Evolutionary conservation across 2,329 filamentous ascomycete species (phyloP).

Genomic region (Fusarium marasasianum): DNA sequence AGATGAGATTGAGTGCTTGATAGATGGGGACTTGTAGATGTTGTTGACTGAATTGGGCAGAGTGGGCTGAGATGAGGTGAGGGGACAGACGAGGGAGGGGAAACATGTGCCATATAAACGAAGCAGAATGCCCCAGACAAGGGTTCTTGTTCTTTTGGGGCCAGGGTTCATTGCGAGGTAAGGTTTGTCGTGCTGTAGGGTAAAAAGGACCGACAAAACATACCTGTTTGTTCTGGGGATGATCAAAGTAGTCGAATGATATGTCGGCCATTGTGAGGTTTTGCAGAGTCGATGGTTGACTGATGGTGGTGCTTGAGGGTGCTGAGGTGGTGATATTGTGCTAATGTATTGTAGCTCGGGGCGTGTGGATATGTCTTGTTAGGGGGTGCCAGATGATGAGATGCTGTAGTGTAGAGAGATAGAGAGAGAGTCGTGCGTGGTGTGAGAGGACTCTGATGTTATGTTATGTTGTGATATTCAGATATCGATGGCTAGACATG

Average conservation of each 20-base stretch:
- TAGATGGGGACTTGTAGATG: slow-evolving; percentile 6
- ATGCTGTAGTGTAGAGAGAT: background rate
- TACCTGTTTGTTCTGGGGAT: slow-evolving; percentile 44
- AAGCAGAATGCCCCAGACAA: slow-evolving; percentile 39
- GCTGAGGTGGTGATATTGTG: slow-evolving; percentile 24
- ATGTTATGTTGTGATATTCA: slow-evolving; percentile 13
- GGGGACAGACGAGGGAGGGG: slow-evolving; percentile 25
- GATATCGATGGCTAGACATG: slow-evolving; percentile 18
- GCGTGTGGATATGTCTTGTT: slow-evolving; percentile 7
- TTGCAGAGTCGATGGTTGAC: slow-evolving; percentile 27
- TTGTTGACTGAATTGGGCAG: slow-evolving; percentile 19
- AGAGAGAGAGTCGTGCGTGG: background rate
- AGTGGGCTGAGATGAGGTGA: slow-evolving; percentile 38
- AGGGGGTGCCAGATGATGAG: background rate
- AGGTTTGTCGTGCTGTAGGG: background rate
- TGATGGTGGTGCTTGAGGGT: slow-evolving; percentile 23
- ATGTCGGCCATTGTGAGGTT: slow-evolving; percentile 39
- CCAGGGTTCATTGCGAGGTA: background rate
- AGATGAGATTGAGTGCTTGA: slow-evolving; percentile 23
- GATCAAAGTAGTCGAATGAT: slow-evolving; percentile 44
- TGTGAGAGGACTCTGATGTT: slow-evolving; percentile 40
- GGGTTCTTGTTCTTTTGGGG: slow-evolving; percentile 12
- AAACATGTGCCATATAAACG: slow-evolving; percentile 42
- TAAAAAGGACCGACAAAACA: slow-evolving; percentile 22
- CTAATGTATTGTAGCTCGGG: slow-evolving; percentile 11